Evolutionary conservation across 345 rosid species (phyloP).

Genomic region (Carallia brachiata): DNA sequence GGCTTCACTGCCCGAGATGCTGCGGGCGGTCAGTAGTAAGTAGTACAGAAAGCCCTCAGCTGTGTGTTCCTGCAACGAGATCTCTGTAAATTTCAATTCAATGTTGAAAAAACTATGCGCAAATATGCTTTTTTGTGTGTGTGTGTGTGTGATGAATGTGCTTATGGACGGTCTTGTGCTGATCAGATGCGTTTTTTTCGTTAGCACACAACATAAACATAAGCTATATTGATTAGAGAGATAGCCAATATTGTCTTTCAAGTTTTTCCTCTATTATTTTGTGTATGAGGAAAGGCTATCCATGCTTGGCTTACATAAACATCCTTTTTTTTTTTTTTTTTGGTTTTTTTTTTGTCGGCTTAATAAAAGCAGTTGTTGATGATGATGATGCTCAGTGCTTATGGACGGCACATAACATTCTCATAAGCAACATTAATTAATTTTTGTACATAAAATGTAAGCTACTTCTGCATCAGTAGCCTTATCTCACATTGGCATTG

Average conservation of each 20-base stretch:
- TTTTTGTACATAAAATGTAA: too few species aligned
- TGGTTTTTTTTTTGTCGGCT: too few species aligned
- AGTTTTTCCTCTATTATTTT: conserved; percentile 8
- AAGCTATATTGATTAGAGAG: conserved; percentile 10
- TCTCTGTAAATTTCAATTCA: not conserved
- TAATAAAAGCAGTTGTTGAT: not conserved
- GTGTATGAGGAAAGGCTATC: conserved; percentile 2
- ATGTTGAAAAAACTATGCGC: not conserved
- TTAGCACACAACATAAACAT: conserved; percentile 32
- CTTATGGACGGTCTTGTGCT: conserved; percentile 18
- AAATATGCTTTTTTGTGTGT: not conserved
- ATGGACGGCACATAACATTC: conserved; percentile 27
- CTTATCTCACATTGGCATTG: conserved; percentile 18
- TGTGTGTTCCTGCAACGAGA: not conserved
- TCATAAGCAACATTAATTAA: conserved; percentile 45
- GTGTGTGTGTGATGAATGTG: not conserved
- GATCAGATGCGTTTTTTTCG: not conserved
- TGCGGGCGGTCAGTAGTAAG: too few species aligned
- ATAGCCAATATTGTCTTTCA: conserved; percentile 7
- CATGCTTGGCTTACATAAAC: not conserved
- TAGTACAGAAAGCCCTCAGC: not conserved
- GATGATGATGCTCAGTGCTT: conserved; percentile 17
- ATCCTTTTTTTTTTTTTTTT: not conserved
- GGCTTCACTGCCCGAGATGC: too few species aligned
- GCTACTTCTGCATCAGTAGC: not conserved